Evolutionary conservation across 2,329 filamentous ascomycete genomes (phyloP).

Genomic region (Cladosporium sp.): DNA sequence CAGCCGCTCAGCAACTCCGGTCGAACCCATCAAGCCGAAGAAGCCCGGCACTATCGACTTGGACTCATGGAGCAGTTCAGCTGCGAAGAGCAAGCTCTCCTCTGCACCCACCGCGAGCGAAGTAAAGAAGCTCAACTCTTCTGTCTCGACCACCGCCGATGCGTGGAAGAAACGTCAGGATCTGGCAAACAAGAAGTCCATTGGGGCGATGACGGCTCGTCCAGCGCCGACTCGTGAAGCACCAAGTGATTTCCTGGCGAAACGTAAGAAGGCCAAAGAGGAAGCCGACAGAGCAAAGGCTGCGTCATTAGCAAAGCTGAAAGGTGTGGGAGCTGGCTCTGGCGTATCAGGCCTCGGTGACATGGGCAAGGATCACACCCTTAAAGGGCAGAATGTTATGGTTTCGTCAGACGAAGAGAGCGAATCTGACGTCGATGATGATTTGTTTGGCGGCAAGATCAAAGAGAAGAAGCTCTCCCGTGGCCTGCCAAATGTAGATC

Average conservation of each 20-base stretch:
- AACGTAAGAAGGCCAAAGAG: conserved; percentile 68
- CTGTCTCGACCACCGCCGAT: conserved; percentile 9
- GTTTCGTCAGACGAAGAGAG: conserved; percentile 68
- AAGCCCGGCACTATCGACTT: conserved; percentile 31
- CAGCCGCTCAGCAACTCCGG: conserved; percentile 21
- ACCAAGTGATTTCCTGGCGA: conserved; percentile 60
- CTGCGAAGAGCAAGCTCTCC: conserved; percentile 42
- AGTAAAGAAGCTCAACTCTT: conserved; percentile 6
- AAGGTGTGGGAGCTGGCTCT: conserved; percentile 70
- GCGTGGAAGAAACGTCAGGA: conserved; percentile 14
- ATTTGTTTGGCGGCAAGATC: conserved; percentile 55
- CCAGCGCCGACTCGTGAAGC: conserved; percentile 1
- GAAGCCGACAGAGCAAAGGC: conserved; percentile 54
- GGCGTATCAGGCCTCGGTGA: conserved; percentile 68
- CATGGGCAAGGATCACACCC: conserved; percentile 71
- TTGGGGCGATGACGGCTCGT: conserved; percentile 1
- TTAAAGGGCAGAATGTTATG: conserved; percentile 81
- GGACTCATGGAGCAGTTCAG: conserved; percentile 26
- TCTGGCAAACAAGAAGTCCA: conserved; percentile 15
- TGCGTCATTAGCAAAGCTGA: conserved; percentile 22
- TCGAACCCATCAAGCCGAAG: conserved; percentile 17
- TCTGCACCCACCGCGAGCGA: conserved; percentile 5
- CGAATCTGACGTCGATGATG: conserved; percentile 44
- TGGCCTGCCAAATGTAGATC: conserved; percentile 21
- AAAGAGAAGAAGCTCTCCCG: conserved; percentile 37